Evolutionary conservation across 2,329 filamentous ascomycete species (phyloP).

Genomic region (Penicillium sp.): DNA sequence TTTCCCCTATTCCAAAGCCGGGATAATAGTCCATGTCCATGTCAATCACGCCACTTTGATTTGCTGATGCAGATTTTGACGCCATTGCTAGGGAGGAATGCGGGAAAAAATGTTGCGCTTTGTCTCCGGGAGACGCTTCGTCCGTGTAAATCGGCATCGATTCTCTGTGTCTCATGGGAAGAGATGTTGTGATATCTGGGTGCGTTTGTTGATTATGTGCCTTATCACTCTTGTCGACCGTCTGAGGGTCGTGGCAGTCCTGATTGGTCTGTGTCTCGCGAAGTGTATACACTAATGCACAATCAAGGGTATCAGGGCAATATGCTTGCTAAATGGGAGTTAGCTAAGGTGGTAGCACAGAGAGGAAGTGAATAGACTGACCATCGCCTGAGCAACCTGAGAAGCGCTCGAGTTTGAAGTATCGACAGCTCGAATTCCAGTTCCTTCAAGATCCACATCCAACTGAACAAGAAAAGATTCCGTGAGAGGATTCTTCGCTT

Average conservation of each 20-base stretch:
- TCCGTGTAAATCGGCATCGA: conserved; percentile 1
- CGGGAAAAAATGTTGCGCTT: conserved; percentile 9
- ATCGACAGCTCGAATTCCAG: conserved; percentile 28
- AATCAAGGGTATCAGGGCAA: conserved; percentile 10
- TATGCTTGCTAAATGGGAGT: conserved; percentile 9
- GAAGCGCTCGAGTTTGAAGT: conserved; percentile 7
- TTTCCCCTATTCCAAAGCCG: conserved; percentile 28
- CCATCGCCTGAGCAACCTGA: conserved; percentile 10
- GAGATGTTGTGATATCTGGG: conserved; percentile 14
- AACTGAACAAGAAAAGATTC: conserved; percentile 92
- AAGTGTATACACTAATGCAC: conserved; percentile 8
- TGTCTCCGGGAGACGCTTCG: conserved; percentile 1
- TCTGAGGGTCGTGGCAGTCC: neutral
- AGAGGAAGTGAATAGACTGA: conserved; percentile 2
- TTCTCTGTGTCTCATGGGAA: conserved; percentile 25
- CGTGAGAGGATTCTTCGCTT: conserved; percentile 80
- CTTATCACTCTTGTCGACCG: conserved; percentile 3
- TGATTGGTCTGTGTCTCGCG: conserved; percentile 6
- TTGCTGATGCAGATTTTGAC: conserved; percentile 2
- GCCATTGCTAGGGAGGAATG: conserved; percentile 5
- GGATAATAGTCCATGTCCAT: conserved; percentile 33
- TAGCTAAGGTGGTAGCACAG: conserved; percentile 4
- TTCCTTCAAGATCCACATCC: conserved; percentile 77
- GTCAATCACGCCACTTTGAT: conserved; percentile 9
- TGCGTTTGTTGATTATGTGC: conserved; percentile 5